Evolutionary conservation across 2,329 filamentous ascomycete species (phyloP), one percentile per base, ranked within the genome.

Genomic region (Paecilomyces fulvus): DNA sequence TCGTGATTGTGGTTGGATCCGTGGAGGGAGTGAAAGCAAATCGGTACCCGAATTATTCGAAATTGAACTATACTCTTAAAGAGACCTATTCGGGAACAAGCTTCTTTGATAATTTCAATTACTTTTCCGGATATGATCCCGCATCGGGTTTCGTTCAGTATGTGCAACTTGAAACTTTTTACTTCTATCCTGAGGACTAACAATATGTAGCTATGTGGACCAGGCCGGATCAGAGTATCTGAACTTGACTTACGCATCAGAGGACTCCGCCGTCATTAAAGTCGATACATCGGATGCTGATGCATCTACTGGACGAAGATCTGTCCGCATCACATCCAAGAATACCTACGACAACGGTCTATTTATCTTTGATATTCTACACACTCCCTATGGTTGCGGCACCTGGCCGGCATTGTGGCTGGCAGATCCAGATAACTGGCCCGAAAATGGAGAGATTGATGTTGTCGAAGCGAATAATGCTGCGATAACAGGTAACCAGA

Each of bases 321-420:
- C 83, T 0, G 83, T 87, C 12, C 83, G 84, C 12, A 73, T 87
- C 56, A 77, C 82, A 58, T 87, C 84, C 33, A 84, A 82, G 64
- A 74, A 69, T 49, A 79, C 79, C 49, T 87, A 86, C 69, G 70
- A 83, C 63, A 71, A 67, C n/a, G 85, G 84, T 0, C 79, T 87
- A n/a, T 87, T 87, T 71, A 73, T 87, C 63, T 87, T 87, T 63
- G 83, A 87, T 64, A 75, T 87, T 60, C 76, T 79, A 58, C 84
- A 87, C 70, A 81, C 81, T 0, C 85, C 84, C 0, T 81, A 77
- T 63, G 84, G 83, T 48, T 87, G 84, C 64, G 83, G 78, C 3
- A 83, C 79, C 21, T 88, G 83, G 85, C 83, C 83, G 1, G 79
- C 86, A 0, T 76, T 89, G 10, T 88, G 86, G 86, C 75, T 88